These are phyloP conservation scores for Protomyces arabidopsidicola DNA, from an alignment of 1,139 yeast species.

Conservation along the genomic window DNA sequence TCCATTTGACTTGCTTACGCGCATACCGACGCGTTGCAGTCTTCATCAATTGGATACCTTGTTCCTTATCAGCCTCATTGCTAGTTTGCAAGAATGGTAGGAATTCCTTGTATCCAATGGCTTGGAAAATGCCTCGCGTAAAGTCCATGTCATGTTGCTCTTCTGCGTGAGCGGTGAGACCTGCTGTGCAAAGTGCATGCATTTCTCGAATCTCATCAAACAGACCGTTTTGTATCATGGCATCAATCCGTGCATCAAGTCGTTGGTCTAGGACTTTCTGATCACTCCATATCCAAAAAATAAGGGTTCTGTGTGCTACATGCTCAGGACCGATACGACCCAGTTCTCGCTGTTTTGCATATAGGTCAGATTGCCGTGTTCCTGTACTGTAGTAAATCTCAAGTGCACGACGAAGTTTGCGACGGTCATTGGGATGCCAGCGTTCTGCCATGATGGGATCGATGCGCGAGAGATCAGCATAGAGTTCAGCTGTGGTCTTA, in stretches of 20 bases:
- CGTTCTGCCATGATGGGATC: slow-evolving; percentile 76
- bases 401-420: slow-evolving; percentile 73
- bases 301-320: slow-evolving; percentile 55
- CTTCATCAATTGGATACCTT: slow-evolving; percentile 63
- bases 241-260: slow-evolving; percentile 73
- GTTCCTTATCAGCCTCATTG: slow-evolving; percentile 31
- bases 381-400: slow-evolving; percentile 73
- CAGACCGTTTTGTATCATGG: slow-evolving; percentile 72
- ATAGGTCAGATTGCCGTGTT: slow-evolving; percentile 63
- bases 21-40: slow-evolving; percentile 81
- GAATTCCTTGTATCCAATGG: slow-evolving; percentile 91
- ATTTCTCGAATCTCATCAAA: slow-evolving; percentile 59
- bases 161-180: slow-evolving; percentile 28
- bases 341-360: slow-evolving; percentile 50
- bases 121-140: slow-evolving; percentile 86
- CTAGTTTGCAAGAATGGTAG: slow-evolving; percentile 61
- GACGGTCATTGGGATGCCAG: slow-evolving; percentile 84
- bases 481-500: slow-evolving; percentile 49
- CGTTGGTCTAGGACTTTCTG: slow-evolving; percentile 55
- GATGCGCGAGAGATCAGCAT: slow-evolving; percentile 46
- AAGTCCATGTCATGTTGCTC: slow-evolving; percentile 45
- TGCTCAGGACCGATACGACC: slow-evolving; percentile 30
- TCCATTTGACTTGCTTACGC: slow-evolving; percentile 89
- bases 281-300: slow-evolving; percentile 83
- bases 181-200: slow-evolving; percentile 36